phyloP scores from a whole-genome alignment of 441 rosid genomes.

The Aleurites moluccanus region DNA sequence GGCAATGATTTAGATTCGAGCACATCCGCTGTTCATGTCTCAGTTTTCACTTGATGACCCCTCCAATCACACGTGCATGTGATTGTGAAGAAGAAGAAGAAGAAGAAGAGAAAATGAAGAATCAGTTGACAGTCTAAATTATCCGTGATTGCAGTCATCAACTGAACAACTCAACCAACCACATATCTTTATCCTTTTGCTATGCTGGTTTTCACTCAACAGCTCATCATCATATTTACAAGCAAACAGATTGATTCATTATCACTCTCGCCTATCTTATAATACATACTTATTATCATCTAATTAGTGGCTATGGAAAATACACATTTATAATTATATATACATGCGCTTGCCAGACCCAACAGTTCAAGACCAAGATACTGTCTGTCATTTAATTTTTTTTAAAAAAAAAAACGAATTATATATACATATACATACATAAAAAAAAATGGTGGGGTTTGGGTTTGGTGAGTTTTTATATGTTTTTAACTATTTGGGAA shows the following conservation, averaged over 20 bases:
- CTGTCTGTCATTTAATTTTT: not conserved
- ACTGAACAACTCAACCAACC: not conserved
- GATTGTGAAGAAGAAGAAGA: not conserved
- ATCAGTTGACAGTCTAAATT: conserved; percentile 20
- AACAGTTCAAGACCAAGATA: conserved; percentile 2
- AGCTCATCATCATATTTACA: conserved; percentile 39
- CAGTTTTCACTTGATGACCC: not conserved
- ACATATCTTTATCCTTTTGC: conserved; percentile 4
- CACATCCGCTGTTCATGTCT: conserved; percentile 14
- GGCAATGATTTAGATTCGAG: conserved; percentile 19
- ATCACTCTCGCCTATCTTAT: conserved; percentile 24
- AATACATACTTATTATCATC: conserved; percentile 21
- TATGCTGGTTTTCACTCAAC: conserved; percentile 23
- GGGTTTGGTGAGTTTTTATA: conserved; percentile 18
- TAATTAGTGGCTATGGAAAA: conserved; percentile 1
- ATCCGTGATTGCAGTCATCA: conserved; percentile 42
- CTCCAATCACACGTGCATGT: conserved; percentile 34
- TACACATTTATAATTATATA: not conserved
- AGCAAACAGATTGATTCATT: conserved; percentile 25
- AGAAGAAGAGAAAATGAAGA: not conserved
- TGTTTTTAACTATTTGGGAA: conserved; percentile 29
- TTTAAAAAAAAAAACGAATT: not conserved
- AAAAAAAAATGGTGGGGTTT: conserved; percentile 28
- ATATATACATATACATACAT: not conserved
- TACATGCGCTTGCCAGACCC: conserved; percentile 4